phyloP scores from a whole-genome alignment of 352 stramenopile genomes.

The Globisporangium abappressorium region DNA sequence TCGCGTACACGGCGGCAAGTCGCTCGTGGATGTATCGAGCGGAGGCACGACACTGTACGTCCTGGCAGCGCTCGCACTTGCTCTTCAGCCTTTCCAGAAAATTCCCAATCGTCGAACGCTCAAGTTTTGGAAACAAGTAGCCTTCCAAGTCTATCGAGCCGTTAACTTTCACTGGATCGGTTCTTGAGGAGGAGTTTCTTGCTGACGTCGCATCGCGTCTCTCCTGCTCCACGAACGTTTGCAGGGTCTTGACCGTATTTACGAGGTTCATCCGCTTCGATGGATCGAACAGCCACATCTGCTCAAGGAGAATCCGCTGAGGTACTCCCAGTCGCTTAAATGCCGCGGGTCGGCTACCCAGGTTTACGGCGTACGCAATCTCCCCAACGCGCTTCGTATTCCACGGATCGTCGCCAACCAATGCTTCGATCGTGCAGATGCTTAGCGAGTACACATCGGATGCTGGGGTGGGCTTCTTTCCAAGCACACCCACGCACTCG shows the following conservation, averaged over 20 bases:
- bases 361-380: too few relatives aligned
- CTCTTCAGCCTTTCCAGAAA: neutral
- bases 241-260: too few relatives aligned
- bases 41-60: neutral
- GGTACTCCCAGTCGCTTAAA: neutral
- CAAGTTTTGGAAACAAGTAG: neutral
- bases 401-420: neutral
- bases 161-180: neutral
- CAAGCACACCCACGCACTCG: neutral
- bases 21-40: neutral
- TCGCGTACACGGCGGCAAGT: too few relatives aligned
- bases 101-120: neutral
- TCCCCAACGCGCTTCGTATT: too few relatives aligned
- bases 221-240: too few relatives aligned
- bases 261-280: too few relatives aligned
- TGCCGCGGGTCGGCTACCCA: too few relatives aligned
- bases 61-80: neutral
- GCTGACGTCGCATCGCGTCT: too few relatives aligned
- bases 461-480: neutral
- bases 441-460: neutral
- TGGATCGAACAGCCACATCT: neutral
- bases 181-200: neutral
- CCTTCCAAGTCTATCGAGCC: neutral
- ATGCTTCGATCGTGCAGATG: neutral
- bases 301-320: neutral